Evolutionary conservation across 2,329 filamentous ascomycete species (phyloP).

Genomic region (Coniochaeta sp.): DNA sequence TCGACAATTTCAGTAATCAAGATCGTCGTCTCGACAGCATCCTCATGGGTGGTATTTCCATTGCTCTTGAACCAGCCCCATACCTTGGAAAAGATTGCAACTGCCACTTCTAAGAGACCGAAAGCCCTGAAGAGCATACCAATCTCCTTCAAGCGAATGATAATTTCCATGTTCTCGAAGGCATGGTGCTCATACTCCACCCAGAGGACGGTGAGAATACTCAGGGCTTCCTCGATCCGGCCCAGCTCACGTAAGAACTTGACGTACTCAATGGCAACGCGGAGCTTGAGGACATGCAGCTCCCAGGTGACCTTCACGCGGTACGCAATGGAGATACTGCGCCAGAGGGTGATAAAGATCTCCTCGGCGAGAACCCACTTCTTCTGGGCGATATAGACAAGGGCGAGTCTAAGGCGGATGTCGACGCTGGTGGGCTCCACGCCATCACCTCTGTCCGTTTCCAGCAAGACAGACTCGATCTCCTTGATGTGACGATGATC

Average conservation of each 20-base stretch:
- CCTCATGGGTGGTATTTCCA: conserved; percentile 22
- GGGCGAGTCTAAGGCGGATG: conserved; percentile 26
- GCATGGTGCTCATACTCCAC: conserved; percentile 28
- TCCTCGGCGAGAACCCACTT: conserved; percentile 27
- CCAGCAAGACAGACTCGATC: conserved; percentile 25
- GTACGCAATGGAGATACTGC: conserved; percentile 25
- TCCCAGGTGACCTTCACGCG: conserved; percentile 21
- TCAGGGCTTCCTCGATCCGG: conserved; percentile 27
- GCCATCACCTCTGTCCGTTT: conserved; percentile 21
- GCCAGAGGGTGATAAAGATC: conserved; percentile 31
- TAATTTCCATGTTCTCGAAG: conserved; percentile 22
- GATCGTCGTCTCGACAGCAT: conserved; percentile 23
- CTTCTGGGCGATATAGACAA: conserved; percentile 23
- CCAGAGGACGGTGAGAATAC: conserved; percentile 32
- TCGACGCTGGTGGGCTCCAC: conserved; percentile 24
- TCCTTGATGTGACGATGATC: conserved; percentile 18
- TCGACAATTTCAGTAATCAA: conserved; percentile 31
- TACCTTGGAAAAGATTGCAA: conserved; percentile 27
- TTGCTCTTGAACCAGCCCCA: conserved; percentile 30
- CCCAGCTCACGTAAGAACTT: conserved; percentile 22
- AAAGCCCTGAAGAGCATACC: conserved; percentile 23
- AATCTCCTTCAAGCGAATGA: conserved; percentile 27
- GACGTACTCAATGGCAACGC: conserved; percentile 29
- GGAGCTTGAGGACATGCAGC: conserved; percentile 27
- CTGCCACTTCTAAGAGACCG: conserved; percentile 24